These are phyloP conservation scores for Butyriboletus loyo DNA, from an alignment of 768 basidiomycete genomes.

Conservation along the genomic window DNA sequence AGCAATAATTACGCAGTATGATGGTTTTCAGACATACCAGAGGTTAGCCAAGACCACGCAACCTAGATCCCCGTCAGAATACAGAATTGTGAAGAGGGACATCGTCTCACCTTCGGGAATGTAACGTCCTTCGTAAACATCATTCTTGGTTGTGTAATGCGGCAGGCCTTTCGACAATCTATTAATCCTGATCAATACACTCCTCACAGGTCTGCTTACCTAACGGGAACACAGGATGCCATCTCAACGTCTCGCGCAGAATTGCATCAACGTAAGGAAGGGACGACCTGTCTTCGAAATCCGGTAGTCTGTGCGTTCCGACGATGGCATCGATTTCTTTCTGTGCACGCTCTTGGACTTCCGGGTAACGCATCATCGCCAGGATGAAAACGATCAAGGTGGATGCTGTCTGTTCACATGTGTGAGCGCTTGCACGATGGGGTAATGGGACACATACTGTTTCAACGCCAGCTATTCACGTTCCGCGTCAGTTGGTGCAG, in stretches of 20 bases:
- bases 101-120: slow-evolving; percentile 26
- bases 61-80: slow-evolving; percentile 22
- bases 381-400: slow-evolving; percentile 31
- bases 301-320: slow-evolving; percentile 28
- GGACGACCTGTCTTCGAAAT: slow-evolving; percentile 25
- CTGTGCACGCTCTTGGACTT: slow-evolving; percentile 33
- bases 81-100: not conserved
- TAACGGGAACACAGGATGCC: slow-evolving; percentile 33
- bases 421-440: slow-evolving; percentile 1
- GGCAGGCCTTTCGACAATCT: slow-evolving; percentile 23
- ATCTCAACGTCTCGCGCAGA: slow-evolving; percentile 35
- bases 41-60: slow-evolving; percentile 30
- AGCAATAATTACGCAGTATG: not conserved
- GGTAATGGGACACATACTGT: slow-evolving; percentile 17
- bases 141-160: slow-evolving; percentile 24
- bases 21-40: slow-evolving; percentile 18
- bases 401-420: slow-evolving; percentile 27
- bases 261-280: slow-evolving; percentile 34
- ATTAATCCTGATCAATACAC: not conserved
- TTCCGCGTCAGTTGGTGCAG: slow-evolving; percentile 2
- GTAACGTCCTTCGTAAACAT: slow-evolving; percentile 24
- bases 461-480: slow-evolving; percentile 27
- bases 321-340: slow-evolving; percentile 33
- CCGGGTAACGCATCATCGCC: slow-evolving; percentile 35
- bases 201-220: slow-evolving; percentile 13